Percentiles rank a stretch among this genome's conserved stretches.
These are phyloP conservation scores for Marsdenia floribunda DNA, from an alignment of 257 asterid species.

Conservation along the genomic window DNA sequence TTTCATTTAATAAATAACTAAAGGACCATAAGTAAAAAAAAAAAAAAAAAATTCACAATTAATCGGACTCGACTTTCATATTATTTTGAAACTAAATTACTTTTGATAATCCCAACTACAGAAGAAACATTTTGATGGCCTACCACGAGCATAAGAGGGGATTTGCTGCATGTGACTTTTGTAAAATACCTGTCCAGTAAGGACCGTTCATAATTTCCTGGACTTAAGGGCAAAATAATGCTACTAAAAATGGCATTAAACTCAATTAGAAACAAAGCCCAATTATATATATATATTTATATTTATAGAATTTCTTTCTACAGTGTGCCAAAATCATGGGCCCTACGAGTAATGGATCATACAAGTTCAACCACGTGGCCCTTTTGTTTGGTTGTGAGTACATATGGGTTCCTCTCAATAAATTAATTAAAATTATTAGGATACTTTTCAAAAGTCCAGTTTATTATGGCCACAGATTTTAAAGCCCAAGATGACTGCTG, in stretches of 20 bases:
- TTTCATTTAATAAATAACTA: too few species aligned
- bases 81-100: too few species aligned
- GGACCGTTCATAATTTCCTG: background rate
- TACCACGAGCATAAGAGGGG: too few species aligned
- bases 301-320: background rate
- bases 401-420: background rate
- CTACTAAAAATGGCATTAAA: background rate
- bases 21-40: too few species aligned
- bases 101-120: too few species aligned
- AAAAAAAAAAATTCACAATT: too few species aligned
- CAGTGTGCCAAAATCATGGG: background rate
- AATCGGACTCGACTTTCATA: too few species aligned
- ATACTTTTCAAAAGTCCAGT: background rate
- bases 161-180: background rate
- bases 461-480: background rate
- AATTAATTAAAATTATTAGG: background rate
- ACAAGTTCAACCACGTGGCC: slow-evolving; percentile 15
- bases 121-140: too few species aligned
- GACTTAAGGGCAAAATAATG: background rate
- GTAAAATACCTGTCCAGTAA: too few species aligned
- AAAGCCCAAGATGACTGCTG: slow-evolving; percentile 9
- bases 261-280: background rate
- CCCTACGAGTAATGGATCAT: slow-evolving; percentile 3
- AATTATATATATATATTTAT: background rate
- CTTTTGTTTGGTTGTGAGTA: background rate